These are phyloP conservation scores for Teratosphaeria zuluensis DNA, from an alignment of 2,329 filamentous ascomycete species.

Conservation along the genomic window DNA sequence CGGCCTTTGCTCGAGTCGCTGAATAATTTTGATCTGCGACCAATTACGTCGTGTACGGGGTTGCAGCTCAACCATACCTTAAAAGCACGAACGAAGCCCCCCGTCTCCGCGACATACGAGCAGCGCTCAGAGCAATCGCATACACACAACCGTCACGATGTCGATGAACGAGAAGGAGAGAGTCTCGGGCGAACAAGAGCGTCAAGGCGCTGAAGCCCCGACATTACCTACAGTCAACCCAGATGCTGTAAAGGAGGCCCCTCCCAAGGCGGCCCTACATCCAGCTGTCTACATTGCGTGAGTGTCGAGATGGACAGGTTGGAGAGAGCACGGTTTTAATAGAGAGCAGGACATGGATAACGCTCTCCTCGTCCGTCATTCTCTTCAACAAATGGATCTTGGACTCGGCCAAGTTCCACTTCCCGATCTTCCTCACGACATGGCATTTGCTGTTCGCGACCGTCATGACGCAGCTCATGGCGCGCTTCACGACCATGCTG, in stretches of 20 bases:
- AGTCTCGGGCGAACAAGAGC: conserved; percentile 65
- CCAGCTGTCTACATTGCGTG: conserved; percentile 76
- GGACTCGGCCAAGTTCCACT: conserved; percentile 67
- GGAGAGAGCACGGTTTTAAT: neutral
- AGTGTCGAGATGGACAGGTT: conserved; percentile 15
- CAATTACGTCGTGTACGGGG: neutral
- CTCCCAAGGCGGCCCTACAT: conserved; percentile 57
- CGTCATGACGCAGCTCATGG: conserved; percentile 85
- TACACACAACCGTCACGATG: neutral
- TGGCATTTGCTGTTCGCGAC: conserved; percentile 94
- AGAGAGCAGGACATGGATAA: conserved; percentile 69
- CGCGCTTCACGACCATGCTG: conserved; percentile 77
- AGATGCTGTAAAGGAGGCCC: conserved; percentile 58
- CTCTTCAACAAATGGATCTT: conserved; percentile 99
- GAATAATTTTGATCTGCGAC: neutral
- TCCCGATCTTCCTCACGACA: conserved; percentile 75
- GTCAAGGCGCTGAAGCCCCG: conserved; percentile 41
- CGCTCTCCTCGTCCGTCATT: conserved; percentile 86
- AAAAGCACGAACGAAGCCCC: neutral
- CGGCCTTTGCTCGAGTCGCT: neutral
- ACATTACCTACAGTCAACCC: conserved; percentile 76
- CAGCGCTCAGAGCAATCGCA: neutral
- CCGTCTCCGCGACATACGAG: neutral
- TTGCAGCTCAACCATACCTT: neutral
- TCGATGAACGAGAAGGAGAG: conserved; percentile 69